These are phyloP conservation scores for Podaxis sp. DNA, from an alignment of 768 basidiomycete genomes.

Conservation along the genomic window DNA sequence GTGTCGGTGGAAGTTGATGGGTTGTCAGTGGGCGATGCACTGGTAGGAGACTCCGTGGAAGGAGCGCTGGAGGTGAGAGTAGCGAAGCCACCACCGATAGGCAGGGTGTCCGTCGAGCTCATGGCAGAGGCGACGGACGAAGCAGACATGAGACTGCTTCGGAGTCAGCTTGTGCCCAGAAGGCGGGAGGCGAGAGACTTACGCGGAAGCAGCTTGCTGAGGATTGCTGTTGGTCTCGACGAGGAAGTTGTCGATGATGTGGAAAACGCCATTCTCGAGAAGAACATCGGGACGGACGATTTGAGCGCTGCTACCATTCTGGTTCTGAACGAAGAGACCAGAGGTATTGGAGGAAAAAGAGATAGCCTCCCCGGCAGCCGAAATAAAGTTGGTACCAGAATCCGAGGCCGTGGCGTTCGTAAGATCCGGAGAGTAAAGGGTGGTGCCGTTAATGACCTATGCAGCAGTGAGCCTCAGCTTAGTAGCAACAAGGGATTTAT, in stretches of 20 bases:
- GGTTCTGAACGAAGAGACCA: conserved; percentile 52
- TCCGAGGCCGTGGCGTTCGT: conserved; percentile 14
- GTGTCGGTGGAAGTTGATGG: background rate
- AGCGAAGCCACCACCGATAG: conserved; percentile 28
- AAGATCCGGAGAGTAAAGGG: conserved; percentile 58
- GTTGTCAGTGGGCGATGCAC: background rate
- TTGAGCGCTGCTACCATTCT: conserved; percentile 29
- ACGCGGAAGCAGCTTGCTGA: conserved; percentile 53
- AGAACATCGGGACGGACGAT: conserved; percentile 61
- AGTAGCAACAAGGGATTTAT: background rate
- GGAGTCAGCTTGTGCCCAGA: background rate
- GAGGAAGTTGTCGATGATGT: conserved; percentile 57
- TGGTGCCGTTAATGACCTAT: conserved; percentile 66
- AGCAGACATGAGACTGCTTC: conserved; percentile 38
- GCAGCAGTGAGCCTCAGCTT: background rate
- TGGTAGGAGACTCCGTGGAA: background rate
- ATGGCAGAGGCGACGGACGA: conserved; percentile 40
- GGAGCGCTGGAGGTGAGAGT: background rate
- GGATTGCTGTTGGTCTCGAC: conserved; percentile 40
- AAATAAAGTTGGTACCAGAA: conserved; percentile 34
- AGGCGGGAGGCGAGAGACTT: conserved; percentile 22
- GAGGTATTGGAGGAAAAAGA: conserved; percentile 51
- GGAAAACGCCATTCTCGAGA: conserved; percentile 65
- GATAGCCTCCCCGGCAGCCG: conserved; percentile 57
- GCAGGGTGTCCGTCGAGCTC: conserved; percentile 37